Conservation (phyloP, 2,329 filamentous ascomycete species). For the Talaromyces sp. region DNA sequence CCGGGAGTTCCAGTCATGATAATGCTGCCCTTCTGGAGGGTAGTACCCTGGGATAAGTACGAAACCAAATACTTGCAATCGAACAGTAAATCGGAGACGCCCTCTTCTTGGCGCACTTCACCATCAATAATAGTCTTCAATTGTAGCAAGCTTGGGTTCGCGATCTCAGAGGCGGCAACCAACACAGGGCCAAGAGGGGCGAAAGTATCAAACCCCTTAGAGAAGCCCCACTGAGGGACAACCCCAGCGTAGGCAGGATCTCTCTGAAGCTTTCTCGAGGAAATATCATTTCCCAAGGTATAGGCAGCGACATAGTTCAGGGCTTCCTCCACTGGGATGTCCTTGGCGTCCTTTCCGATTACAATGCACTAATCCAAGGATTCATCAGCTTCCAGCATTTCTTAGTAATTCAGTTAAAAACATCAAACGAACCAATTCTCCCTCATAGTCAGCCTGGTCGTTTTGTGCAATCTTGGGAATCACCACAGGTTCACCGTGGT, state of each 20-base stretch:
- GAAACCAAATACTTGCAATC: slow-evolving; percentile 32
- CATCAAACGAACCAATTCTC: slow-evolving; percentile 54
- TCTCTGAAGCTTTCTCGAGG: slow-evolving; percentile 49
- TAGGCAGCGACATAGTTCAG: slow-evolving; percentile 52
- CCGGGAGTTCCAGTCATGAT: slow-evolving; percentile 50
- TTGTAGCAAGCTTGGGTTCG: slow-evolving; percentile 39
- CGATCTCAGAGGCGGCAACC: slow-evolving; percentile 39
- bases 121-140: slow-evolving; percentile 48
- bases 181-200: slow-evolving; percentile 51
- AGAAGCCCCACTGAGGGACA: slow-evolving; percentile 55
- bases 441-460: slow-evolving; percentile 65
- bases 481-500: slow-evolving; percentile 57
- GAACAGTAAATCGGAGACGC: slow-evolving; percentile 44
- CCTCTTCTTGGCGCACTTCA: slow-evolving; percentile 42
- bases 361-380: slow-evolving; percentile 38
- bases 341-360: slow-evolving; percentile 49
- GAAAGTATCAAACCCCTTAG: slow-evolving; percentile 55
- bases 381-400: no score
- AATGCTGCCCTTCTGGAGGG: slow-evolving; percentile 45
- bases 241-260: slow-evolving; percentile 46
- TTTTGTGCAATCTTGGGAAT: slow-evolving; percentile 61
- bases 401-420: no score
- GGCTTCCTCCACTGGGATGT: slow-evolving; percentile 44
- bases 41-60: slow-evolving; percentile 31
- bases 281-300: slow-evolving; percentile 53